Conservation (phyloP, 2,329 filamentous ascomycete species). For the Cadophora gregata region DNA sequence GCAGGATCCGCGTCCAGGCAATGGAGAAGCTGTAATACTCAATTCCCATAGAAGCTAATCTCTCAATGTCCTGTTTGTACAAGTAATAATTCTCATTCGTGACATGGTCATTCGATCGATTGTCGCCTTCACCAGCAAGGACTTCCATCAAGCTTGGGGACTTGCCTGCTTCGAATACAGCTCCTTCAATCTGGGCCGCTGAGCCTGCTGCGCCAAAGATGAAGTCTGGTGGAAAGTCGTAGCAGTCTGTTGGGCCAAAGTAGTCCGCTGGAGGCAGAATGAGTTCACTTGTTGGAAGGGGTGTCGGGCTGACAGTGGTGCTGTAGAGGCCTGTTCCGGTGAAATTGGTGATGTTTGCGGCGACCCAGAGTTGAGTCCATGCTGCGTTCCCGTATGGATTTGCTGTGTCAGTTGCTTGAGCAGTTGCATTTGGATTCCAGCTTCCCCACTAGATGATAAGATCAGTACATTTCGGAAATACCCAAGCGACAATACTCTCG, state of each 20-base stretch:
- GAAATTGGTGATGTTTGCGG: slow-evolving; percentile 46
- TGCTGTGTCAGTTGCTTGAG: slow-evolving; percentile 44
- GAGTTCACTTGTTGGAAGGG: slow-evolving; percentile 59
- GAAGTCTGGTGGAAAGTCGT: slow-evolving; percentile 53
- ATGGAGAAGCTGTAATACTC: slow-evolving; percentile 59
- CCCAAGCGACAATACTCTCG: too few relatives aligned
- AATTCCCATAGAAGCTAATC: slow-evolving; percentile 57
- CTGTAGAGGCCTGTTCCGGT: slow-evolving; percentile 46
- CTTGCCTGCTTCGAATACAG: slow-evolving; percentile 50
- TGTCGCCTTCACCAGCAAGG: slow-evolving; percentile 9
- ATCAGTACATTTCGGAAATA: not conserved
- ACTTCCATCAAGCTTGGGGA: slow-evolving; percentile 50
- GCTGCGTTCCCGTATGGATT: slow-evolving; percentile 49
- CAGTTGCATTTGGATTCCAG: slow-evolving; percentile 47
- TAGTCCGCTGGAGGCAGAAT: slow-evolving; percentile 54
- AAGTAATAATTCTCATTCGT: slow-evolving; percentile 57
- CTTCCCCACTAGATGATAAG: slow-evolving; percentile 45
- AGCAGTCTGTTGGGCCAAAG: slow-evolving; percentile 35
- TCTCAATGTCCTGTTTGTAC: slow-evolving; percentile 61
- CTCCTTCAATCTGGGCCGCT: slow-evolving; percentile 53
- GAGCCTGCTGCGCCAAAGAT: slow-evolving; percentile 54
- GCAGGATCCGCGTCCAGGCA: slow-evolving; percentile 57
- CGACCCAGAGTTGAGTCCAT: slow-evolving; percentile 47
- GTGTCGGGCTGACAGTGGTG: slow-evolving; percentile 60
- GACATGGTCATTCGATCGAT: slow-evolving; percentile 41